These are phyloP conservation scores for Scolecobasidium constrictum DNA, from an alignment of 2,329 filamentous ascomycete genomes.

Conservation along the genomic window DNA sequence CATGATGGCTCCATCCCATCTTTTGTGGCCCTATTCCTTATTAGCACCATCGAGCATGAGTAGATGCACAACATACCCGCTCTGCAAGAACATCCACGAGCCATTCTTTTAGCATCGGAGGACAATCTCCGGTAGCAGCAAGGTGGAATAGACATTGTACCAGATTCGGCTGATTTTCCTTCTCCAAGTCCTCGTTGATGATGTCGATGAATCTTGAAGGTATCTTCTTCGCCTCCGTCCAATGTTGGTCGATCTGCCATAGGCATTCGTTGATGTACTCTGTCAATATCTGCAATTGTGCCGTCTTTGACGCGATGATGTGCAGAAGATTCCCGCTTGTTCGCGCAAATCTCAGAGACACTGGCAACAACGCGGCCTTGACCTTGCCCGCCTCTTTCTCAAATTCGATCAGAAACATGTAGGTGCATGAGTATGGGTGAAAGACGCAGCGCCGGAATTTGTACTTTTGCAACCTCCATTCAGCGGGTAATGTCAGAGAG, in stretches of 20 bases:
- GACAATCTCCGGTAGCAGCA: constrained; percentile 72
- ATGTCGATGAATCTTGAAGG: constrained; percentile 67
- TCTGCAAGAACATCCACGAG: constrained; percentile 74
- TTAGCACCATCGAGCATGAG: too few relatives aligned
- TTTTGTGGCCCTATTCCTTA: constrained; percentile 72
- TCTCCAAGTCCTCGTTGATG: constrained; percentile 63
- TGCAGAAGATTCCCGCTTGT: constrained; percentile 71
- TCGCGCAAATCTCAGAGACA: constrained; percentile 75
- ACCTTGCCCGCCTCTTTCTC: constrained; percentile 28
- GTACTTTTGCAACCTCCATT: constrained; percentile 31
- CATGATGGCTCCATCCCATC: constrained; percentile 83
- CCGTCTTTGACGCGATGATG: constrained; percentile 75
- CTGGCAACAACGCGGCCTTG: constrained; percentile 44
- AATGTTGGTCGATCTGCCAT: constrained; percentile 68
- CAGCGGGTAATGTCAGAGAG: constrained; percentile 42
- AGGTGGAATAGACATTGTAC: constrained; percentile 73
- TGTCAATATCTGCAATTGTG: constrained; percentile 75
- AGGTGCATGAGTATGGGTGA: constrained; percentile 63
- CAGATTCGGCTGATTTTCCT: constrained; percentile 54
- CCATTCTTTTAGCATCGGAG: constrained; percentile 71
- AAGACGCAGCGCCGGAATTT: constrained; percentile 53
- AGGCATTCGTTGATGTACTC: constrained; percentile 77
- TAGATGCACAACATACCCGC: constrained; percentile 49
- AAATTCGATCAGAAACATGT: constrained; percentile 55
- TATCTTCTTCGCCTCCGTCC: constrained; percentile 70